A percentile compares a stretch with the other conserved stretches of the same genome.
Evolutionary conservation across 352 stramenopile species (phyloP).

Genomic region (Peronospora farinosa): DNA sequence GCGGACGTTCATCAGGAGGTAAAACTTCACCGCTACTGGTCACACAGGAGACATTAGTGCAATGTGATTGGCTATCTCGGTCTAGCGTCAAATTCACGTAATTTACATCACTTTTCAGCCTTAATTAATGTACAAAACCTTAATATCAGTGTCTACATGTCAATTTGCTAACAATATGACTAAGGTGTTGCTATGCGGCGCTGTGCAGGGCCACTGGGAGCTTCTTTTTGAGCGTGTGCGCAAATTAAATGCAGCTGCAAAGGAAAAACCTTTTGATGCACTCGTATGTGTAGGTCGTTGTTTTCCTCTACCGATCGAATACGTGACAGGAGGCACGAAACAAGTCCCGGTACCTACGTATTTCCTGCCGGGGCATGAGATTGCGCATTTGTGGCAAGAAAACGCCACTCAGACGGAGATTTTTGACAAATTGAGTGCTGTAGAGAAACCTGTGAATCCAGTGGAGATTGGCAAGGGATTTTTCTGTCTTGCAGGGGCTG

Average conservation of each 20-base stretch:
- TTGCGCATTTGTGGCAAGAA: constrained; percentile 22
- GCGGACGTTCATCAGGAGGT: constrained; percentile 13
- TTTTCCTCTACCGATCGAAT: constrained; percentile 49
- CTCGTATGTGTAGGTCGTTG: constrained; percentile 56
- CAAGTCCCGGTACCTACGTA: constrained; percentile 57
- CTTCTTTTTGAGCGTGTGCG: constrained; percentile 59
- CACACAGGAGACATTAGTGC: constrained; percentile 4
- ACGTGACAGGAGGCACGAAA: constrained; percentile 29
- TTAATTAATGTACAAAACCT: no score
- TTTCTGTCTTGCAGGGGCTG: constrained; percentile 41
- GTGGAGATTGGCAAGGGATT: constrained; percentile 47
- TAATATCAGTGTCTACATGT: no score
- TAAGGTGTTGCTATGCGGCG: constrained; percentile 71
- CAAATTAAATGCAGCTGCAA: constrained; percentile 58
- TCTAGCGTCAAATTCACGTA: no score
- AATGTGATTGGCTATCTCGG: constrained; percentile 8
- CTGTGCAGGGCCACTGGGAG: constrained; percentile 54
- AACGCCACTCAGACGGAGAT: constrained; percentile 30
- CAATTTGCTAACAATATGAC: constrained; percentile 33
- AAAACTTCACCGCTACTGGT: not conserved
- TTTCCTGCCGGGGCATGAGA: constrained; percentile 38
- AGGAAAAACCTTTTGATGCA: constrained; percentile 49
- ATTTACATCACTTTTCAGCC: no score
- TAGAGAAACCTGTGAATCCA: constrained; percentile 6
- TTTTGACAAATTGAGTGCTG: constrained; percentile 34